Evolutionary conservation across 345 rosid genomes (phyloP).

Genomic region (Euphorbia pulcherrima): DNA sequence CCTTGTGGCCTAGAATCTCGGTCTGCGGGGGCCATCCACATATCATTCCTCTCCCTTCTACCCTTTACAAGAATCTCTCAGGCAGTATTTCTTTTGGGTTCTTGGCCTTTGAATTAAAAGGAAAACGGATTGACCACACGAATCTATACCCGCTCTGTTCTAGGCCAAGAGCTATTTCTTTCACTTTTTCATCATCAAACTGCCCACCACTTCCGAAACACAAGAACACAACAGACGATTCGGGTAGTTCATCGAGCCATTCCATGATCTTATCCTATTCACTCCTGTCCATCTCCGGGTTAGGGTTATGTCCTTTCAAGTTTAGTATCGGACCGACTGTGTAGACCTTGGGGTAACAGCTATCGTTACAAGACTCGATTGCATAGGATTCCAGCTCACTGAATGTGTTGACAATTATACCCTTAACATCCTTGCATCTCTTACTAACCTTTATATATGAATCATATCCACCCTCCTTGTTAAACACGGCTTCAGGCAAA

Average conservation of each 20-base stretch:
- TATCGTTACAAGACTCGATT: background rate
- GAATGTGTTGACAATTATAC: constrained; percentile 12
- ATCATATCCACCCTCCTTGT: constrained; percentile 12
- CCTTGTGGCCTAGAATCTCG: constrained; percentile 17
- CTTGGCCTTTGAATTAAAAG: background rate
- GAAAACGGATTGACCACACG: constrained; percentile 22
- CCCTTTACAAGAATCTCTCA: constrained; percentile 17
- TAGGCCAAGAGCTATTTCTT: constrained; percentile 22
- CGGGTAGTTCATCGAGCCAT: constrained; percentile 17
- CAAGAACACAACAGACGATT: constrained; percentile 18
- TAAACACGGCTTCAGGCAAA: constrained; percentile 6
- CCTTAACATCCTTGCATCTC: constrained; percentile 7
- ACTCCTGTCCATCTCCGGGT: background rate
- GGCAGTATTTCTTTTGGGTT: constrained; percentile 11
- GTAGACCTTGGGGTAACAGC: background rate
- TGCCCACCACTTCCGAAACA: constrained; percentile 29
- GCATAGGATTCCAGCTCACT: constrained; percentile 8
- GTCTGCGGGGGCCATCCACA: constrained; percentile 27
- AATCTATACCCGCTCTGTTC: constrained; percentile 22
- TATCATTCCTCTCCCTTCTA: constrained; percentile 14
- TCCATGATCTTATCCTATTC: background rate
- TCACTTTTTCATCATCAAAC: constrained; percentile 12
- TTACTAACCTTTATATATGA: background rate
- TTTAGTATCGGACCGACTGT: constrained; percentile 9
- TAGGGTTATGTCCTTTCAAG: constrained; percentile 3